Conservation (phyloP, 306 rosid genomes). For the Crataegus laevigata region DNA sequence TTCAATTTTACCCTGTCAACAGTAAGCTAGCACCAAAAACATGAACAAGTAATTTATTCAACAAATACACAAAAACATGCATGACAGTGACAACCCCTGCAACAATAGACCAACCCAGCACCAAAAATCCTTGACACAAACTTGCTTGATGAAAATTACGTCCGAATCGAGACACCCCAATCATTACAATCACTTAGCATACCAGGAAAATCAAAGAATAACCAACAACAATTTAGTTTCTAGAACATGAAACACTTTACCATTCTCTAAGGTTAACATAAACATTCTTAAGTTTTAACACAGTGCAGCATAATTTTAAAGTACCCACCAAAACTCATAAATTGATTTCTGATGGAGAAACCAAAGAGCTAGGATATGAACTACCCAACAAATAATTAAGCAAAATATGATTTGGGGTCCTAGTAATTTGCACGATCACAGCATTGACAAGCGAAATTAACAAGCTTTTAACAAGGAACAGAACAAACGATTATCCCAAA, state of each 20-base stretch:
- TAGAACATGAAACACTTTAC: neutral
- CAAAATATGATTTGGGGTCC: neutral
- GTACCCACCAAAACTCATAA: neutral
- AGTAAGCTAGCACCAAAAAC: slow-evolving; percentile 8
- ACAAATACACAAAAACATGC: neutral
- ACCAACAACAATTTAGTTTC: too few species aligned
- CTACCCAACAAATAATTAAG: neutral
- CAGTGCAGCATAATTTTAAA: neutral
- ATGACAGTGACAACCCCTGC: neutral
- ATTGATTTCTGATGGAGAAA: neutral
- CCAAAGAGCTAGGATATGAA: neutral
- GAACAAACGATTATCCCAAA: neutral
- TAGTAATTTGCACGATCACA: neutral
- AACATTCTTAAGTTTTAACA: neutral
- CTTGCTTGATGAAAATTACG: neutral
- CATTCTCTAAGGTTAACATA: neutral
- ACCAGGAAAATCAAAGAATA: neutral
- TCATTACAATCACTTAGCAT: neutral
- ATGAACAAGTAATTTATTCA: neutral
- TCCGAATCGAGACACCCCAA: neutral
- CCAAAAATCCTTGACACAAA: neutral
- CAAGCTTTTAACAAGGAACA: neutral
- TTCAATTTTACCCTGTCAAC: neutral
- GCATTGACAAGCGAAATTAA: neutral
- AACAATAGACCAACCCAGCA: neutral